Evolutionary conservation across 805 yeast genomes (phyloP), one percentile per base, ranked within the genome.

Genomic region (Peterozyma toletana): DNA sequence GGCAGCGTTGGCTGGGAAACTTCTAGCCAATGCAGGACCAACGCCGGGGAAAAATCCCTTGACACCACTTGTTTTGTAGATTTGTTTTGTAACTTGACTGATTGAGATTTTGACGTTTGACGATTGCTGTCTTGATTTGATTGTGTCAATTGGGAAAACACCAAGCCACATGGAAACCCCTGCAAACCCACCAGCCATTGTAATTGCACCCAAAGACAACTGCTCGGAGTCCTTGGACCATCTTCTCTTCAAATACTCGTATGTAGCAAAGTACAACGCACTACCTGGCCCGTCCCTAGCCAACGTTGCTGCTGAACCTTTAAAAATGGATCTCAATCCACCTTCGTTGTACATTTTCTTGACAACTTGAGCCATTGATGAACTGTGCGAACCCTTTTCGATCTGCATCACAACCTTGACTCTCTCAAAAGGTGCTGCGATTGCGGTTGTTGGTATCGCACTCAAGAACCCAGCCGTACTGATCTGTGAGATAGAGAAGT

Each of bases 1-100:
- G 9, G 99, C 98, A n/a, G 99, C 99, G 64, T 93, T 91, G 17
- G 98, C 98, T 3, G 98, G 98, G 83, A 93, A 91, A 35, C 95
- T 83, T 63, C 99, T 77, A 21, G 88, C 78, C 57, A 91, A 68
- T 2, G 98, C 98, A 5, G 99, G 97, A 0, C 96, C 97, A 18
- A 91, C 73, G 45, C 99, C 99, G 2, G 98, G 98, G 86, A 90
- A 91, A 67, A 91, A 91, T 0, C 95, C 96, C 59, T 80, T 84
- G 51, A 88, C 51, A 21, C 97, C 97, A 17, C 90, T 91, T 49
- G 77, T 77, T 6, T 67, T 60, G 60, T 89, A 88, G 40, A 91
- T 83, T 43, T 75, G 68, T 45, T 68, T 67, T 9, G 96, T 77
- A 33, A 88, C 89, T 47, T 75, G 75, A 2, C 68, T 59, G 60